Percentiles rank a stretch among this genome's conserved stretches.
These are phyloP conservation scores for Boeremia exigua DNA, from an alignment of 2,329 filamentous ascomycete genomes.

Conservation along the genomic window DNA sequence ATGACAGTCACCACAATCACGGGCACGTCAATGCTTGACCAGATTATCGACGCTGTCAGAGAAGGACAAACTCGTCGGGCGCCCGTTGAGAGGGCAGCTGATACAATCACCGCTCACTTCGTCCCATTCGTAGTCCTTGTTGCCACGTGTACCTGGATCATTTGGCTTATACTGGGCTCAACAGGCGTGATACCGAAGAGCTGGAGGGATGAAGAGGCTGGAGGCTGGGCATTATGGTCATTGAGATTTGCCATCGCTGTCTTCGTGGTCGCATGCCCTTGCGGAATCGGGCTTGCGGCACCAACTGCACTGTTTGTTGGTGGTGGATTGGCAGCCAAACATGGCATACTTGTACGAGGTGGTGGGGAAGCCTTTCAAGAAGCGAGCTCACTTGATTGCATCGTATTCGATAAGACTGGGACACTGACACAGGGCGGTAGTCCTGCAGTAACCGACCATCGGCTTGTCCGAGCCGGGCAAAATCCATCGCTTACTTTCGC, in stretches of 20 bases:
- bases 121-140: slow-evolving; percentile 74
- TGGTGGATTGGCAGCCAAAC: slow-evolving; percentile 76
- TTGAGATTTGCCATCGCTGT: slow-evolving; percentile 85
- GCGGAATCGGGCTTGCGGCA: slow-evolving; percentile 82
- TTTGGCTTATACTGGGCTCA: slow-evolving; percentile 72
- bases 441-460: slow-evolving; percentile 68
- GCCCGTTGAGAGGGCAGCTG: slow-evolving; percentile 76
- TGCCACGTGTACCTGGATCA: slow-evolving; percentile 72
- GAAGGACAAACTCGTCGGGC: slow-evolving; percentile 79
- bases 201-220: slow-evolving; percentile 61
- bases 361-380: slow-evolving; percentile 87
- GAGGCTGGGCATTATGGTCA: slow-evolving; percentile 75
- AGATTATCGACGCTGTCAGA: slow-evolving; percentile 77
- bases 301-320: slow-evolving; percentile 85
- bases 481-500: slow-evolving; percentile 54
- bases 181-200: slow-evolving; percentile 62
- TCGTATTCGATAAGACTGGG: slow-evolving; percentile 90
- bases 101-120: slow-evolving; percentile 76
- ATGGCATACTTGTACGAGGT: slow-evolving; percentile 82
- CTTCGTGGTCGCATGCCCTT: slow-evolving; percentile 86
- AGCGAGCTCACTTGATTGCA: slow-evolving; percentile 76
- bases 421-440: slow-evolving; percentile 77
- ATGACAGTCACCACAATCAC: slow-evolving; percentile 68
- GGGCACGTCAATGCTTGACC: slow-evolving; percentile 77
- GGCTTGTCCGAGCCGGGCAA: slow-evolving; percentile 41